Conservation (phyloP, 2,329 filamentous ascomycete species). For the Colletotrichum sp. region DNA sequence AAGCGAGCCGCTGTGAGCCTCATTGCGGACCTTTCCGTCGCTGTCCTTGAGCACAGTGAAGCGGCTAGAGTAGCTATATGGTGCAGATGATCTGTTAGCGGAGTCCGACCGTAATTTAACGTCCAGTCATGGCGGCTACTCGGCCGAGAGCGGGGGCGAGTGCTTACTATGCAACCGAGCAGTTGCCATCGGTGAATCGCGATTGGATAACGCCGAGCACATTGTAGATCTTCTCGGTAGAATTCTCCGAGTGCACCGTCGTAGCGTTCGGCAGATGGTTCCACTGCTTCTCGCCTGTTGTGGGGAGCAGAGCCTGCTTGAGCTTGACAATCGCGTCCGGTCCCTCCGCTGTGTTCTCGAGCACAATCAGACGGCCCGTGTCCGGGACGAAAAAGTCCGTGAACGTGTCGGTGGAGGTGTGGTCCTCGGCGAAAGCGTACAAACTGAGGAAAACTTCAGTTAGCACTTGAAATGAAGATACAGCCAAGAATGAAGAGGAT, state of each 20-base stretch:
- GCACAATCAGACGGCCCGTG: neutral
- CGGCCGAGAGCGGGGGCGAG: too few relatives aligned
- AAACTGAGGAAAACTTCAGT: neutral
- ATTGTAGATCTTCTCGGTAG: neutral
- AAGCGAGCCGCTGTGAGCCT: neutral
- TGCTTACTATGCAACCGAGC: neutral
- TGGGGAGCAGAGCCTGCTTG: constrained; percentile 5
- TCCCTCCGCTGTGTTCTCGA: neutral
- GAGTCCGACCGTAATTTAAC: neutral
- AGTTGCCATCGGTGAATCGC: neutral
- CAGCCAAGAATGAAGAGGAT: neutral
- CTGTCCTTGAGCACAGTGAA: constrained; percentile 1
- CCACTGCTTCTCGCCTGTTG: constrained; percentile 4
- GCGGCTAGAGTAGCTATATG: neutral
- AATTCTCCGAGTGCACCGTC: neutral
- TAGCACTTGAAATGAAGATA: neutral
- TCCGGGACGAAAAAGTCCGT: constrained; percentile 5
- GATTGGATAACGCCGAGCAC: neutral
- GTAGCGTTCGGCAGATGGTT: constrained; percentile 10
- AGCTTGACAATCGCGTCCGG: neutral
- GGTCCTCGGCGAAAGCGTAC: constrained; percentile 6
- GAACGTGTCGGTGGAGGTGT: constrained; percentile 1
- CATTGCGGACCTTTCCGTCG: neutral
- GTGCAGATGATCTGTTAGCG: neutral
- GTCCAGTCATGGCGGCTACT: neutral